A percentile compares a stretch with the other conserved stretches of the same genome.
phyloP scores from a whole-genome alignment of 2,329 filamentous ascomycete genomes.

The Eutypa lata region DNA sequence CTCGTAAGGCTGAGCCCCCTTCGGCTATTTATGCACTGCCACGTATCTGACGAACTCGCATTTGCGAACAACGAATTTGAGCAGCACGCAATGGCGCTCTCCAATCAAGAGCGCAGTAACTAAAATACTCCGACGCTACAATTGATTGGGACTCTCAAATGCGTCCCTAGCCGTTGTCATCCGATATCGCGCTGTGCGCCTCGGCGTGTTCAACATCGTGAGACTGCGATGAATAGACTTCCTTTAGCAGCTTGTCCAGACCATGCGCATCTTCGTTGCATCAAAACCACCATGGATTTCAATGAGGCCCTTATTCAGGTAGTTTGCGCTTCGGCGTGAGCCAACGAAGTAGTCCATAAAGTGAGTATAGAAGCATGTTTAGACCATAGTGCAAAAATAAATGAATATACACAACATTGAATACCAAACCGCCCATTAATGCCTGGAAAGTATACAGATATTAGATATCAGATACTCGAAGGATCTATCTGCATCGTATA shows the following conservation, averaged over 20 bases:
- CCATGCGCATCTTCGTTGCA: background rate
- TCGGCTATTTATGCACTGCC: slow-evolving; percentile 7
- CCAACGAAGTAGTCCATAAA: background rate
- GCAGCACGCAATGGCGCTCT: slow-evolving; percentile 2
- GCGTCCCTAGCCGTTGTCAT: background rate
- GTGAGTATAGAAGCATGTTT: background rate
- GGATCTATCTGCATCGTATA: background rate
- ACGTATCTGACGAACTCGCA: slow-evolving; percentile 5
- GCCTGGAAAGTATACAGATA: no score
- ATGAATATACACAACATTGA: background rate
- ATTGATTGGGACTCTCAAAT: slow-evolving; percentile 1
- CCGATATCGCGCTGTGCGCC: slow-evolving; percentile 2
- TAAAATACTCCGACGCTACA: background rate
- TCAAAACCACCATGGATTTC: background rate
- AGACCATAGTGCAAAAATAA: background rate
- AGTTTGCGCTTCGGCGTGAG: background rate
- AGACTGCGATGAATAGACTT: background rate
- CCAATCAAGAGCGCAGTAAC: slow-evolving; percentile 6
- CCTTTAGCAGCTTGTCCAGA: background rate
- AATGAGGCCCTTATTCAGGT: background rate
- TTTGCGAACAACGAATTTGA: slow-evolving; percentile 6
- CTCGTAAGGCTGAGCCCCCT: slow-evolving; percentile 3
- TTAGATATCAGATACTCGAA: no score
- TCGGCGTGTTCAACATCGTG: background rate
- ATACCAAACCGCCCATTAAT: no score